phyloP scores from a whole-genome alignment of 2,329 filamentous ascomycete species.

The Xylariaceae sp. region DNA sequence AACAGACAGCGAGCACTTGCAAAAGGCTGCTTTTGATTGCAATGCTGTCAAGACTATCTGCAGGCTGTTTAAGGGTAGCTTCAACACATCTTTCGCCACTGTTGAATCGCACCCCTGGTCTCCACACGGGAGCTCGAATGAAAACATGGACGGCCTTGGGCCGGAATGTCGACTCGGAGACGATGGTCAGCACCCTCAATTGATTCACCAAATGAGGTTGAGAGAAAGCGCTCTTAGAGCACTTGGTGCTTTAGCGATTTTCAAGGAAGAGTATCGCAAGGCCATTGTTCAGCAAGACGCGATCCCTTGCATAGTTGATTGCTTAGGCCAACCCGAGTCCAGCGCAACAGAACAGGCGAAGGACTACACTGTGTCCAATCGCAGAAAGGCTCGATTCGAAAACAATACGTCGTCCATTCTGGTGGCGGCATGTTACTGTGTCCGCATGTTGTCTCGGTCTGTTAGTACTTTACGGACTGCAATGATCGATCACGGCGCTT shows the following conservation, averaged over 20 bases:
- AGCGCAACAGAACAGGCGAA: constrained; percentile 47
- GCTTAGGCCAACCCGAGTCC: constrained; percentile 58
- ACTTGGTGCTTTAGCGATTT: constrained; percentile 75
- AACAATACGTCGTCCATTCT: constrained; percentile 77
- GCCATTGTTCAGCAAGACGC: constrained; percentile 78
- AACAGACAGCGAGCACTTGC: constrained; percentile 72
- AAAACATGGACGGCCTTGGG: constrained; percentile 33
- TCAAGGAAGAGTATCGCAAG: constrained; percentile 82
- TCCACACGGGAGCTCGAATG: constrained; percentile 26
- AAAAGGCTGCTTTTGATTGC: constrained; percentile 75
- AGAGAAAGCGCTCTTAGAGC: constrained; percentile 76
- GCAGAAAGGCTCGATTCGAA: constrained; percentile 36
- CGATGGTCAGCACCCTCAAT: constrained; percentile 57
- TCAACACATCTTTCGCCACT: constrained; percentile 41
- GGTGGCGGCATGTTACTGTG: constrained; percentile 78
- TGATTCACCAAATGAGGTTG: constrained; percentile 69
- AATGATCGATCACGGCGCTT: constrained; percentile 81
- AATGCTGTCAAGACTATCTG: constrained; percentile 46
- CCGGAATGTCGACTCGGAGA: constrained; percentile 54
- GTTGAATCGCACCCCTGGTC: constrained; percentile 37
- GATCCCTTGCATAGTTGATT: constrained; percentile 79
- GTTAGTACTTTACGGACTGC: constrained; percentile 81
- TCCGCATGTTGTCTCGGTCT: constrained; percentile 79
- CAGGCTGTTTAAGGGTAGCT: constrained; percentile 50
- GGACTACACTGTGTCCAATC: constrained; percentile 20